Evolutionary conservation across 805 yeast genomes (phyloP).

Genomic region (Zygosaccharomyces bailii): DNA sequence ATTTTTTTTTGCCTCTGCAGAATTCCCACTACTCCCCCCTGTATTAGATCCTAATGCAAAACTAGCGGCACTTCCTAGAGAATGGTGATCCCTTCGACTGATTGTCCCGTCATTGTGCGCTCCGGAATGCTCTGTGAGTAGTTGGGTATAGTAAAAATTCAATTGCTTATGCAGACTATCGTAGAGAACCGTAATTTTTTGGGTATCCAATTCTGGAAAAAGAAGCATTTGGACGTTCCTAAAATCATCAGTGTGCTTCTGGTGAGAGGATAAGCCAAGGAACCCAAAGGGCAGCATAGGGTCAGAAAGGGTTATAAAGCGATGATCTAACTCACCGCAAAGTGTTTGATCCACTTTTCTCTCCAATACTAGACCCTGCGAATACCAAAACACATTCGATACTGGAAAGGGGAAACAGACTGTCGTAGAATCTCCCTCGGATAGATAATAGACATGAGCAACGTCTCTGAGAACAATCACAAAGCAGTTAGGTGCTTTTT

Average conservation of each 20-base stretch:
- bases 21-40: slow-evolving; percentile 2
- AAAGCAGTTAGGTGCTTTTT: slow-evolving; percentile 38
- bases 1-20: slow-evolving; percentile 8
- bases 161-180: slow-evolving; percentile 20
- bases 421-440: slow-evolving; percentile 55
- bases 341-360: slow-evolving; percentile 34
- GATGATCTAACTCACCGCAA: slow-evolving; percentile 16
- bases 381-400: slow-evolving; percentile 57
- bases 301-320: slow-evolving; percentile 66
- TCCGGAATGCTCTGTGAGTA: slow-evolving; percentile 14
- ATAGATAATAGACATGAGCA: slow-evolving; percentile 55
- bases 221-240: slow-evolving; percentile 21
- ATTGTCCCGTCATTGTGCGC: neutral
- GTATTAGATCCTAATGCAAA: neutral
- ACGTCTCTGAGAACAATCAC: slow-evolving; percentile 59
- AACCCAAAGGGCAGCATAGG: slow-evolving; percentile 72
- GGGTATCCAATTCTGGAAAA: slow-evolving; percentile 29
- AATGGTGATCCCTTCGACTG: slow-evolving; percentile 1
- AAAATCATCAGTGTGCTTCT: slow-evolving; percentile 38
- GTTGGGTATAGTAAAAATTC: slow-evolving; percentile 27
- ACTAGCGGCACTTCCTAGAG: neutral
- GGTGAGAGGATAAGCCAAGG: slow-evolving; percentile 62
- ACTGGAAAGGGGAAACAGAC: slow-evolving; percentile 70
- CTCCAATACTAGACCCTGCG: slow-evolving; percentile 65
- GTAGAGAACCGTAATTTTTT: slow-evolving; percentile 28